Conservation (phyloP, 805 yeast species). For the Saccharomyces jurei region DNA sequence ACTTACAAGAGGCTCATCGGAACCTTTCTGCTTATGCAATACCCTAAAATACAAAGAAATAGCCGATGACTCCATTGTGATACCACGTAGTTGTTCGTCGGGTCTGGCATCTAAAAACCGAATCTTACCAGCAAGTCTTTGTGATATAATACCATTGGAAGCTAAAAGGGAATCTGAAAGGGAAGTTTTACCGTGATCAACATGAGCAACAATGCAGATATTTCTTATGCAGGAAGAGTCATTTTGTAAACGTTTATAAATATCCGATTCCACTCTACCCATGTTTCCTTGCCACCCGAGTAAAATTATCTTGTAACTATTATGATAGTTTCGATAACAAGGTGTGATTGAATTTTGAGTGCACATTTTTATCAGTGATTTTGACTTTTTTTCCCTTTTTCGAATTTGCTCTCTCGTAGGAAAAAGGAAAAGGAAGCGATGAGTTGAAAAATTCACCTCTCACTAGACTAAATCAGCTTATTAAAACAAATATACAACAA, state of each 20-base stretch:
- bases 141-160: conserved; percentile 93
- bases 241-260: conserved; percentile 57
- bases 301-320: not conserved
- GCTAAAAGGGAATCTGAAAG: conserved; percentile 87
- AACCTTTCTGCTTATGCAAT: conserved; percentile 37
- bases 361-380: not conserved
- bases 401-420: not conserved
- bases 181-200: conserved; percentile 97
- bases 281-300: conserved; percentile 4
- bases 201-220: conserved; percentile 94
- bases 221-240: conserved; percentile 69
- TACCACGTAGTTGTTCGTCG: conserved; percentile 93
- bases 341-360: not conserved
- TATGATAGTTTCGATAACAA: not conserved
- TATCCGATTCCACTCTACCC: conserved; percentile 56
- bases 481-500: not conserved
- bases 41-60: conserved; percentile 86
- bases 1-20: conserved; percentile 42
- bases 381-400: not conserved
- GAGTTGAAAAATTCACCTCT: not conserved
- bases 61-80: conserved; percentile 96
- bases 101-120: conserved; percentile 87
- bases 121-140: conserved; percentile 89
- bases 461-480: not conserved
- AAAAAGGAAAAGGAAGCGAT: not conserved